Conservation (phyloP, 2,329 filamentous ascomycete species). For the Verticillium nubilum region DNA sequence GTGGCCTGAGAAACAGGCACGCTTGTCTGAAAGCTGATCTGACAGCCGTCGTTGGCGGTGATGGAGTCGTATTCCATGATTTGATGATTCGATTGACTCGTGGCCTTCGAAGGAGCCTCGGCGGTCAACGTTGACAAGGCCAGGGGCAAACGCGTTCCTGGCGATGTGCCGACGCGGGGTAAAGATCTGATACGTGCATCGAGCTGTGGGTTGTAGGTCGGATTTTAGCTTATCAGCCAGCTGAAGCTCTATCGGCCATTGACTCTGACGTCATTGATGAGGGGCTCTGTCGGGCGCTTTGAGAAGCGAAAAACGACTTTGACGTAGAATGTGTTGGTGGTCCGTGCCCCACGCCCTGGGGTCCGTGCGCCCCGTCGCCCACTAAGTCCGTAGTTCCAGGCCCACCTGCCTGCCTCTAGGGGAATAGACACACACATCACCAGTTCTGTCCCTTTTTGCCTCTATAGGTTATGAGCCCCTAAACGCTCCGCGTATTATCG, state of each 20-base stretch:
- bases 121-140: background rate
- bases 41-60: conserved; percentile 26
- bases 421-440: no score
- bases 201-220: background rate
- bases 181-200: background rate
- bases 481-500: no score
- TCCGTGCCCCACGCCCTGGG: no score
- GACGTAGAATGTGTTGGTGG: no score
- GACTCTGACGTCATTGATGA: background rate
- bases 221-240: background rate
- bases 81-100: conserved; percentile 1
- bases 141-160: background rate
- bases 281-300: no score
- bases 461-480: no score
- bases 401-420: no score
- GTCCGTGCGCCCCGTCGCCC: no score
- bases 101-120: background rate
- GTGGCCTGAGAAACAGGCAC: conserved; percentile 14
- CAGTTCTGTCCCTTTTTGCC: no score
- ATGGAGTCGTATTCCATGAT: conserved; percentile 22
- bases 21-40: conserved; percentile 28
- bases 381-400: no score
- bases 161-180: background rate
- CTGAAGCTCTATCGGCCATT: background rate
- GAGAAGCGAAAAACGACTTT: no score